These are phyloP conservation scores for Cephalotrichum gorgonifer DNA, from an alignment of 2,329 filamentous ascomycete genomes.

Conservation along the genomic window DNA sequence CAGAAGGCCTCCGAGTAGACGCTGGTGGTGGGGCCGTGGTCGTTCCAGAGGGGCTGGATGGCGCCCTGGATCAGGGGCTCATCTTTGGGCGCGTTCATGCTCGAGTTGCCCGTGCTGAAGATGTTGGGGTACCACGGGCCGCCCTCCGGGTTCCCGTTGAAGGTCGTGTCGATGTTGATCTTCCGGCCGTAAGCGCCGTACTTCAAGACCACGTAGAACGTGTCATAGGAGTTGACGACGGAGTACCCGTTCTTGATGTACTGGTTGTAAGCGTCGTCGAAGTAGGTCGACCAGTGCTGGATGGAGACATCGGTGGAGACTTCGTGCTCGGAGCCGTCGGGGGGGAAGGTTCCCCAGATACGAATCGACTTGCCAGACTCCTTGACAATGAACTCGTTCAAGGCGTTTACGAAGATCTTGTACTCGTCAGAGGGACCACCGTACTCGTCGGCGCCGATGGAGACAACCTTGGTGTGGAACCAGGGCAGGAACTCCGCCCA, in stretches of 20 bases:
- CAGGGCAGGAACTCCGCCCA: constrained; percentile 44
- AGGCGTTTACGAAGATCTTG: constrained; percentile 32
- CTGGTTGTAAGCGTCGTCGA: constrained; percentile 11
- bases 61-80: constrained; percentile 10
- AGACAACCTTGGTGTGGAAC: constrained; percentile 43
- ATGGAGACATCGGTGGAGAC: constrained; percentile 12
- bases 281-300: constrained; percentile 24
- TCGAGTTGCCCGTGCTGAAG: constrained; percentile 10
- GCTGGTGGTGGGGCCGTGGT: constrained; percentile 14
- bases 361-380: constrained; percentile 30
- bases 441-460: constrained; percentile 48
- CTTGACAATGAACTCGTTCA: constrained; percentile 33
- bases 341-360: constrained; percentile 38
- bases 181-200: constrained; percentile 33
- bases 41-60: constrained; percentile 15
- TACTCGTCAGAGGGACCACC: constrained; percentile 35
- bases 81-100: constrained; percentile 10
- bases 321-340: constrained; percentile 8
- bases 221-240: constrained; percentile 15
- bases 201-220: constrained; percentile 14
- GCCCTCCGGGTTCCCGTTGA: constrained; percentile 15
- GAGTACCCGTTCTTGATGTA: constrained; percentile 13
- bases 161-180: constrained; percentile 30
- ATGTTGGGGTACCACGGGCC: constrained; percentile 13
- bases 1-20: constrained; percentile 15